Base-by-base conservation (phyloP, 1,284 basidiomycete genomes). In the Afroboletus lepidellus region DNA sequence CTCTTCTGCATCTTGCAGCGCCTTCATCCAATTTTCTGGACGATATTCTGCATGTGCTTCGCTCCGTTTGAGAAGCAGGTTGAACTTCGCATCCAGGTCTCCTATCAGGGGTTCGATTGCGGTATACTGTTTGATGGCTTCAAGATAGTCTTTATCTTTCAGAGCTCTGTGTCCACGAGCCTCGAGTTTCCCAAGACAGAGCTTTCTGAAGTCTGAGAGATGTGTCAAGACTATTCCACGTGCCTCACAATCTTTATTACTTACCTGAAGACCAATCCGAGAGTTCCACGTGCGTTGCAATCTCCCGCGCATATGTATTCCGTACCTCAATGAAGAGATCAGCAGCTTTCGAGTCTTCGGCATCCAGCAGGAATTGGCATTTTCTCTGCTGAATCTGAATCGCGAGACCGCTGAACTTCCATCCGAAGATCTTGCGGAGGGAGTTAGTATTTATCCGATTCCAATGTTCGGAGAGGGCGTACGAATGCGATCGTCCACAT, bases 401-500 rank as follows among this genome's bases (percentile, higher is more conserved):
- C 8, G 39, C 27, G 18, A 52, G 39, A 21, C 51, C 51, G 42
- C 39, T 52, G 8, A 52, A 52, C 13, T 52, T 52, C 51, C 51
- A 52, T 16, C 51, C 51, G 18, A 52, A 52, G n/a, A 52, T 21
- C 51, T 52, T 42, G 33, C 3, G 25, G 21, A 13, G 3, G 8
- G 20, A 12, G 21, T 51, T 24, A 51, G 39, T n/a, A 11, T 23
- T 5, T 5, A 12, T 36, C 33, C 16, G 21, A 32, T 33, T 24
- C 3, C 7, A 13, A 21, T 20, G 5, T 7, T 13, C 11, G 15
- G 8, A 23, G 32, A 41, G 18, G 18, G 32, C 18, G 15, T 53
- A 53, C 51, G 24, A 53, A 53, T 32, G 41, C 36, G 2, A 53
- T 27, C 1, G 50, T 52, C 51, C 51, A 53, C 51, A 53, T 53